Evolutionary conservation across 805 yeast species (phyloP).

Genomic region (Yamadazyma tumulicola): DNA sequence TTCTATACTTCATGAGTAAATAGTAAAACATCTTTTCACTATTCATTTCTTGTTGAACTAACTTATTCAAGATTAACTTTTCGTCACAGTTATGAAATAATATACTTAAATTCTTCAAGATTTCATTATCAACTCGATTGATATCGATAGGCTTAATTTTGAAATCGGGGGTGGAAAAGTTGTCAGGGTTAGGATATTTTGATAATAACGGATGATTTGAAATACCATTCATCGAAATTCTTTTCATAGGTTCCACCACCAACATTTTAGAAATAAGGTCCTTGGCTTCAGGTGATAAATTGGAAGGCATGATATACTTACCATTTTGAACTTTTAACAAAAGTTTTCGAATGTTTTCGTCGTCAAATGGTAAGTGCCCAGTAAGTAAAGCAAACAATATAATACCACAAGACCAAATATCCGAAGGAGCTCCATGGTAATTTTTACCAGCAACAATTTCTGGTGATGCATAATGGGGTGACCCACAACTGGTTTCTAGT

Average conservation of each 20-base stretch:
- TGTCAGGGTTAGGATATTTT: slow-evolving; percentile 55
- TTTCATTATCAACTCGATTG: slow-evolving; percentile 66
- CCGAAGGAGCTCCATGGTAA: slow-evolving; percentile 96
- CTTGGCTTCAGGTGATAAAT: slow-evolving; percentile 77
- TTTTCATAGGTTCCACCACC: slow-evolving; percentile 71
- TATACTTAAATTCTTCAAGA: slow-evolving; percentile 70
- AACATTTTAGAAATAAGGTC: slow-evolving; percentile 82
- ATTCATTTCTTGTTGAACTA: slow-evolving; percentile 49
- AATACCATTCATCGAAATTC: slow-evolving; percentile 78
- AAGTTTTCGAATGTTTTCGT: slow-evolving; percentile 85
- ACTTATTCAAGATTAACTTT: slow-evolving; percentile 47
- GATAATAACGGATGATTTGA: slow-evolving; percentile 75
- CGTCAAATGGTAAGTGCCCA: slow-evolving; percentile 95
- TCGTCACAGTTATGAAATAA: slow-evolving; percentile 77
- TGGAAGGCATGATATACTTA: slow-evolving; percentile 74
- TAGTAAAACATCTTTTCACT: slow-evolving; percentile 82
- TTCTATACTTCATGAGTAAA: slow-evolving; percentile 66
- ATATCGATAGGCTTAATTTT: slow-evolving; percentile 33
- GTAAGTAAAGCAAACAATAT: slow-evolving; percentile 90
- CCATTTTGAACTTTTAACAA: slow-evolving; percentile 91
- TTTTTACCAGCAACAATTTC: slow-evolving; percentile 94
- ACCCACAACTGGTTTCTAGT: slow-evolving; percentile 93
- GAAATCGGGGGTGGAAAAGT: slow-evolving; percentile 3
- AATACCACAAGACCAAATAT: slow-evolving; percentile 98
- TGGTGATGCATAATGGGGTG: slow-evolving; percentile 98